Percentiles rank a stretch among this genome's conserved stretches.
Evolutionary conservation across 2,329 filamentous ascomycete genomes (phyloP).

Genomic region (Elsinoe ampelina): DNA sequence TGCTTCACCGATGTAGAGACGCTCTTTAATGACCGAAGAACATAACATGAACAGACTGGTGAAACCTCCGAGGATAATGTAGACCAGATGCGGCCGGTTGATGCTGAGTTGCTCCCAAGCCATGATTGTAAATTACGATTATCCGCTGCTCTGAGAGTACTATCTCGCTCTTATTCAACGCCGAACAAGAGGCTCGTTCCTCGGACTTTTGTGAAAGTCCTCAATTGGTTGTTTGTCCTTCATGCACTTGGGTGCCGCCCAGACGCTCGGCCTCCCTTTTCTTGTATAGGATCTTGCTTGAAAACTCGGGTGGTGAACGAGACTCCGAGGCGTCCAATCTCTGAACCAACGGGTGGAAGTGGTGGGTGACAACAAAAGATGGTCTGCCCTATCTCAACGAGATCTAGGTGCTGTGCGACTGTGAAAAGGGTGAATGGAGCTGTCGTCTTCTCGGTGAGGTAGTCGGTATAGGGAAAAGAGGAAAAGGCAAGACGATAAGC

Average conservation of each 20-base stretch:
- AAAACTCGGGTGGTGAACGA: not conserved
- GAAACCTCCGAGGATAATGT: constrained; percentile 96
- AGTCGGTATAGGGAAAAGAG: not conserved
- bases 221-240: not conserved
- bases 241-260: constrained; percentile 8
- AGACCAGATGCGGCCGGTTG: constrained; percentile 94
- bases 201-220: not conserved
- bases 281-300: not conserved
- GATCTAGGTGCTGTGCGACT: not conserved
- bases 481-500: not conserved
- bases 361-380: constrained; percentile 1
- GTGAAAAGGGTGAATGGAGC: not conserved
- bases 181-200: not conserved
- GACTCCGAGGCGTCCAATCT: not conserved
- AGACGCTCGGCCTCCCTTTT: constrained; percentile 7
- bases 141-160: not conserved
- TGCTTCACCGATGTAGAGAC: constrained; percentile 95
- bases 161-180: not conserved
- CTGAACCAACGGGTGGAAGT: not conserved
- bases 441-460: not conserved
- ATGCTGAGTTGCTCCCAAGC: constrained; percentile 73
- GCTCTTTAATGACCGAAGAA: constrained; percentile 96
- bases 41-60: constrained; percentile 97
- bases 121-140: constrained; percentile 40
- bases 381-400: not conserved